These are phyloP conservation scores for Yamadazyma atmosphaerica DNA, from an alignment of 1,139 yeast genomes.

Conservation along the genomic window DNA sequence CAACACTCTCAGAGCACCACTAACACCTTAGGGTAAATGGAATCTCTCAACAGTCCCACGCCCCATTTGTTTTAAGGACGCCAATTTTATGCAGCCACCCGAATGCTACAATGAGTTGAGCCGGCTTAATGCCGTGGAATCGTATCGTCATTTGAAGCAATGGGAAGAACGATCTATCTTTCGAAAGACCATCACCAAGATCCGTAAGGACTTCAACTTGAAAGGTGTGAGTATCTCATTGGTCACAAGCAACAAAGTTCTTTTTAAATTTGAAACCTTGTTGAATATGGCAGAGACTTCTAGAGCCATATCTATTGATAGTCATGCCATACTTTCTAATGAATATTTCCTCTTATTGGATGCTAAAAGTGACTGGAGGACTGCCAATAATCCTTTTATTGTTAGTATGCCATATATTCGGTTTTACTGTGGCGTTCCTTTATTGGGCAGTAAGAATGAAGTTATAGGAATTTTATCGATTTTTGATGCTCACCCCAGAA, in stretches of 20 bases:
- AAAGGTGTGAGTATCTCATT: conserved; percentile 60
- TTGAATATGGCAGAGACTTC: conserved; percentile 52
- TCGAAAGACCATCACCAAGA: conserved; percentile 33
- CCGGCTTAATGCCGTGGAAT: conserved; percentile 43
- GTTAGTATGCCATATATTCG: conserved; percentile 57
- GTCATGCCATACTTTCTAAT: conserved; percentile 62
- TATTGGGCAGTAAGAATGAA: conserved; percentile 37
- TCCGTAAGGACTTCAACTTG: conserved; percentile 39
- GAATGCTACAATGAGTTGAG: conserved; percentile 46
- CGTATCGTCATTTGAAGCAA: conserved; percentile 41
- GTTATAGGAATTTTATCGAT: conserved; percentile 62
- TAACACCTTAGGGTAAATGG: conserved; percentile 42
- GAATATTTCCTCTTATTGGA: conserved; percentile 55
- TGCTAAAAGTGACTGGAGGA: conserved; percentile 70
- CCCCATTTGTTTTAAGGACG: conserved; percentile 52
- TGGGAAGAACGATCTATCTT: conserved; percentile 51
- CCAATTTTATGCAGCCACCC: conserved; percentile 61
- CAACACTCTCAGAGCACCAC: no score
- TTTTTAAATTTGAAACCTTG: conserved; percentile 49
- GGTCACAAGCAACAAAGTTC: conserved; percentile 47
- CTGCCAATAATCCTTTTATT: conserved; percentile 58
- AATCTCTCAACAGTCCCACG: conserved; percentile 56
- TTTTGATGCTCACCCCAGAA: conserved; percentile 51
- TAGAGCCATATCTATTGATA: conserved; percentile 59
- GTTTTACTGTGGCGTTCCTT: conserved; percentile 66